Evolutionary conservation across 2,329 filamentous ascomycete species (phyloP).

Genomic region (Ascochyta rabiei): DNA sequence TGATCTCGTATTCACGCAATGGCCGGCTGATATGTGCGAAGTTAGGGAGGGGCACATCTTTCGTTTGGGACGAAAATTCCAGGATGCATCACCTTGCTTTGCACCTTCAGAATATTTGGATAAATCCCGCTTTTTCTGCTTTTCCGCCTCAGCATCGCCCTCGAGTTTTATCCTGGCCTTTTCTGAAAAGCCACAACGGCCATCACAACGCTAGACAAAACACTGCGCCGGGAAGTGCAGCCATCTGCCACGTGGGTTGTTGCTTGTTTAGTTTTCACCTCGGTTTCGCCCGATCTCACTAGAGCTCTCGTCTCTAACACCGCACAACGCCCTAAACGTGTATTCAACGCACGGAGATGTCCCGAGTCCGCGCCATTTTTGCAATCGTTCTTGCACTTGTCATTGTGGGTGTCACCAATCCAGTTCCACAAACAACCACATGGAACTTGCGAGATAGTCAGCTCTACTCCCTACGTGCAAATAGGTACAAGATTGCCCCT

Average conservation of each 20-base stretch:
- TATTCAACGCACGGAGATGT: background rate
- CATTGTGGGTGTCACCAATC: background rate
- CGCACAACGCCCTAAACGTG: background rate
- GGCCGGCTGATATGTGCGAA: background rate
- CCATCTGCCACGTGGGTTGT: background rate
- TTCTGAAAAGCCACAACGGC: no score
- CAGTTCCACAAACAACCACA: background rate
- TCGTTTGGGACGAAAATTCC: background rate
- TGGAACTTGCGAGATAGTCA: background rate
- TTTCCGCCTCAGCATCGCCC: background rate
- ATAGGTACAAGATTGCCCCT: slow-evolving; percentile 1
- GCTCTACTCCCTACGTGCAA: slow-evolving; percentile 14
- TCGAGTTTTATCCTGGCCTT: background rate
- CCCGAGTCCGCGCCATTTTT: background rate
- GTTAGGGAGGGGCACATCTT: background rate
- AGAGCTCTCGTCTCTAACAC: background rate
- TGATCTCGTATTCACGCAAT: background rate
- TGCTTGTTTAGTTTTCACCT: background rate
- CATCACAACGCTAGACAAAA: background rate
- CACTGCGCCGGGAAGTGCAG: background rate
- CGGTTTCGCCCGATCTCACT: background rate
- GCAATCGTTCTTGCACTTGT: background rate
- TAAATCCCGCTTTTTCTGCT: background rate
- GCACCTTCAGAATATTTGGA: background rate
- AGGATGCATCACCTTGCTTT: slow-evolving; percentile 1